phyloP scores from a whole-genome alignment of 2,329 filamentous ascomycete species.

The Fusarium setosum region DNA sequence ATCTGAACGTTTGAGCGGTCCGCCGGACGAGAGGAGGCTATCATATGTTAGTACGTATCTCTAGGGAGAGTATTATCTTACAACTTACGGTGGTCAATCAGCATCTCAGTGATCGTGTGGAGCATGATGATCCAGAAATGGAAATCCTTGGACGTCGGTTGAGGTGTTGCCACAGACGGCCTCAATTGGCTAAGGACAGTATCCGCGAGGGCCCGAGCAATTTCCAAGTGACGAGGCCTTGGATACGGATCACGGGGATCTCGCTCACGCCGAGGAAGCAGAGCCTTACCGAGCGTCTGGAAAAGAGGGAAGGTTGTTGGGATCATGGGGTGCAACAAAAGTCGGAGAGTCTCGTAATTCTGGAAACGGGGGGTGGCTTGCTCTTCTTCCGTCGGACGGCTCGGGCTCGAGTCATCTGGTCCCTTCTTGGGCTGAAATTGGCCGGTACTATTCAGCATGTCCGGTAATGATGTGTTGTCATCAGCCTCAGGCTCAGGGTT shows the following conservation, averaged over 20 bases:
- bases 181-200: slow-evolving; percentile 76
- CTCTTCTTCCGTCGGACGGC: slow-evolving; percentile 56
- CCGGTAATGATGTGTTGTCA: slow-evolving; percentile 45
- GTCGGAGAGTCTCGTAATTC: slow-evolving; percentile 83
- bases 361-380: slow-evolving; percentile 61
- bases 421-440: slow-evolving; percentile 41
- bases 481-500: slow-evolving; percentile 43
- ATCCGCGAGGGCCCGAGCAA: slow-evolving; percentile 76
- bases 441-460: slow-evolving; percentile 45
- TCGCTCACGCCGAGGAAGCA: slow-evolving; percentile 77
- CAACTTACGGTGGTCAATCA: slow-evolving; percentile 73
- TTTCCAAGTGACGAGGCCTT: slow-evolving; percentile 63
- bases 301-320: slow-evolving; percentile 86
- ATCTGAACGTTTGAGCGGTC: slow-evolving; percentile 64
- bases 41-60: slow-evolving; percentile 37
- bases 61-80: neutral
- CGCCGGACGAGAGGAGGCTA: slow-evolving; percentile 53
- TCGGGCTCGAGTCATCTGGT: slow-evolving; percentile 36
- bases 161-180: slow-evolving; percentile 53
- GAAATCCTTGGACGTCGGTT: slow-evolving; percentile 71
- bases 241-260: slow-evolving; percentile 68
- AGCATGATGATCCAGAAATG: slow-evolving; percentile 87
- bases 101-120: slow-evolving; percentile 79
- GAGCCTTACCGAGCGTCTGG: slow-evolving; percentile 83
- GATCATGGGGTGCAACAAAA: slow-evolving; percentile 82